Evolutionary conservation across 1,284 basidiomycete species (phyloP), one percentile per base, ranked within the genome.

Genomic region (Cutaneotrichosporon dermatis): DNA sequence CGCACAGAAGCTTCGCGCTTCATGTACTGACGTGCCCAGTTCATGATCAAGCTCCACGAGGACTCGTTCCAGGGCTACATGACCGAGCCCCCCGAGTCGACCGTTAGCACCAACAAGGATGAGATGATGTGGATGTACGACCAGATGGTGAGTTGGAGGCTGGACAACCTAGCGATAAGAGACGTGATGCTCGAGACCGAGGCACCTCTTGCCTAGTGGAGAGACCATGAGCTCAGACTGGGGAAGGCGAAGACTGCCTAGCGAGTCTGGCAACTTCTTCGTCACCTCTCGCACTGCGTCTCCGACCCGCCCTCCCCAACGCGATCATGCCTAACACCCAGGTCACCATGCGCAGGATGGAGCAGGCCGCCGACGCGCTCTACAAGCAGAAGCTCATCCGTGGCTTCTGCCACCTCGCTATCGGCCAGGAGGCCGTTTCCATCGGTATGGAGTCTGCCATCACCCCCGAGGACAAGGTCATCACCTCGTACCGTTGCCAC

Each of bases 351-450:
- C 86, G 94, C 64, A 83, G 92, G 61, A 97, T 97, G 93, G 95
- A 98, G 81, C 93, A 95, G 87, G 92, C 93, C 16, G 90, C 92
- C 45, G 95, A 98, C 74, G 85, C 87, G 3, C 82, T 92, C 50
- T 92, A 93, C 84, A 92, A 90, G 80, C 88, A 91, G 50, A 95
- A 96, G 78, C 82, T 95, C 67, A 92, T 96, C 69, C 87, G 92
- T 68, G 95, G 95, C 53, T 98, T 99, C 85, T 99, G 95, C 79
- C 95, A 98, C 85, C 83, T 99, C 67, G 92, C 95, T 63, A 97
- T 96, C 72, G 96, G 96, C 48, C 95, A 98, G 85, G 96, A 99
- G 87, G 95, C 95, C 42, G 88, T 98, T 56, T 89, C 94, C 0
- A 92, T 98, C 62, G 95, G 95, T 62, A 86, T 99, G 69, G 90